Percentiles rank a stretch among this genome's conserved stretches.
Evolutionary conservation across 2,329 filamentous ascomycete genomes (phyloP).

Genomic region (Fusarium liriodendri): DNA sequence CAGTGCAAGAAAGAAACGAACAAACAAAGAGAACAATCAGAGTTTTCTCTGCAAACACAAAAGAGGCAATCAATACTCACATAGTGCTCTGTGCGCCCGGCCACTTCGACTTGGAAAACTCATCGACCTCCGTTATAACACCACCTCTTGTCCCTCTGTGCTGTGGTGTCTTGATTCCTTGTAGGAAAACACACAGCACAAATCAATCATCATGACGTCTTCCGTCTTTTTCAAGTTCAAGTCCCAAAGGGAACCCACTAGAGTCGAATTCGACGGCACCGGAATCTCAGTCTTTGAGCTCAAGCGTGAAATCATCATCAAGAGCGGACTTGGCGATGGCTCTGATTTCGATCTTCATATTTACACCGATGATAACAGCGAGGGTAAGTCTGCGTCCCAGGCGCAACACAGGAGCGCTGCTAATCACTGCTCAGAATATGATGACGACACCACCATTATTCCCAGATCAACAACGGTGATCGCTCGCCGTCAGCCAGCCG

Average conservation of each 20-base stretch:
- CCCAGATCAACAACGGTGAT: conserved; percentile 94
- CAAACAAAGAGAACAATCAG: conserved; percentile 38
- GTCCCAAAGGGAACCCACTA: conserved; percentile 93
- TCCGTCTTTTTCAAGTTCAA: conserved; percentile 99
- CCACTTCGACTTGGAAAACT: conserved; percentile 25
- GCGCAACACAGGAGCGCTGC: conserved; percentile 5
- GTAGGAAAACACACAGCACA: conserved; percentile 43
- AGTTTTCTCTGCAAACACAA: conserved; percentile 36
- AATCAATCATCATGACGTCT: conserved; percentile 78
- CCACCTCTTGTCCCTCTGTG: conserved; percentile 36
- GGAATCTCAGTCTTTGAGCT: conserved; percentile 98
- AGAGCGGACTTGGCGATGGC: conserved; percentile 93
- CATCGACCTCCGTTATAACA: conserved; percentile 31
- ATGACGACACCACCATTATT: conserved; percentile 98
- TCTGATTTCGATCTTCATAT: conserved; percentile 97
- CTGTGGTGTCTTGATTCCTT: conserved; percentile 40
- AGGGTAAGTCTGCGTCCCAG: conserved; percentile 71
- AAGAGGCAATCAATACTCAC: conserved; percentile 45
- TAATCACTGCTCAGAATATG: conserved; percentile 76
- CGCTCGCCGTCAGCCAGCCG: conserved; percentile 85
- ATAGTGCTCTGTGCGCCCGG: conserved; percentile 46
- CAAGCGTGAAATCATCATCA: conserved; percentile 97
- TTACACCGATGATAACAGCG: conserved; percentile 89
- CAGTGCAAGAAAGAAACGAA: conserved; percentile 52
- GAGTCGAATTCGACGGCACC: conserved; percentile 96